phyloP scores from a whole-genome alignment of 75 land plant genomes.

The Picea sitchensis region DNA sequence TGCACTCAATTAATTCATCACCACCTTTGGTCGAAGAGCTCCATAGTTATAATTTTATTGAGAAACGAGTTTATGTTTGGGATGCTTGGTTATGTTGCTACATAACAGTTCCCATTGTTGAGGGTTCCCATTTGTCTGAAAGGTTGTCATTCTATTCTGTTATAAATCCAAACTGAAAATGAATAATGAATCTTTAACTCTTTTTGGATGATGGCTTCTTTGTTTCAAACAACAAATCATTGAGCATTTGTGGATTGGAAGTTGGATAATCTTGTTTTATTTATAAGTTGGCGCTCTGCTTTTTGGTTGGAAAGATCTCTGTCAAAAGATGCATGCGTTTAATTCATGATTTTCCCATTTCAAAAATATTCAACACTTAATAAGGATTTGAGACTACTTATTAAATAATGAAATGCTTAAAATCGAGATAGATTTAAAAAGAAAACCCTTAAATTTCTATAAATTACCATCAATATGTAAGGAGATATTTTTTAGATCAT shows the following conservation, averaged over 20 bases:
- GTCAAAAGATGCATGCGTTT: not conserved
- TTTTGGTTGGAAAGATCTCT: not conserved
- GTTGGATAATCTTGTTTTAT: not conserved
- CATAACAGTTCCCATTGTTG: not conserved
- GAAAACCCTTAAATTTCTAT: not conserved
- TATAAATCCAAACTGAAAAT: not conserved
- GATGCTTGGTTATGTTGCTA: slow-evolving; percentile 1
- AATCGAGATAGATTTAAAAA: not conserved
- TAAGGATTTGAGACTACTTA: not conserved
- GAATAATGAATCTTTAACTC: slow-evolving; percentile 4
- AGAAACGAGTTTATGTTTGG: not conserved
- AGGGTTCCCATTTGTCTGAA: not conserved
- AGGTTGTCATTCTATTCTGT: not conserved
- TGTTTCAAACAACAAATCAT: not conserved
- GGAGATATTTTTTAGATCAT: not conserved
- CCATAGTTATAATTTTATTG: not conserved
- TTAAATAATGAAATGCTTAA: not conserved
- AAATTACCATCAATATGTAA: not conserved
- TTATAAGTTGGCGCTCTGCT: not conserved
- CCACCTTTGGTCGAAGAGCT: not conserved
- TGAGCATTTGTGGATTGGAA: not conserved
- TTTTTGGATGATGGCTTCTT: not conserved
- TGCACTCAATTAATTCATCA: not conserved
- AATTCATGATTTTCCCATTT: not conserved
- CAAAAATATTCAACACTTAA: not conserved